Percentiles rank a stretch among this genome's conserved stretches.
phyloP scores from a whole-genome alignment of 1,284 basidiomycete species.

The Ganoderma leucocontextum region DNA sequence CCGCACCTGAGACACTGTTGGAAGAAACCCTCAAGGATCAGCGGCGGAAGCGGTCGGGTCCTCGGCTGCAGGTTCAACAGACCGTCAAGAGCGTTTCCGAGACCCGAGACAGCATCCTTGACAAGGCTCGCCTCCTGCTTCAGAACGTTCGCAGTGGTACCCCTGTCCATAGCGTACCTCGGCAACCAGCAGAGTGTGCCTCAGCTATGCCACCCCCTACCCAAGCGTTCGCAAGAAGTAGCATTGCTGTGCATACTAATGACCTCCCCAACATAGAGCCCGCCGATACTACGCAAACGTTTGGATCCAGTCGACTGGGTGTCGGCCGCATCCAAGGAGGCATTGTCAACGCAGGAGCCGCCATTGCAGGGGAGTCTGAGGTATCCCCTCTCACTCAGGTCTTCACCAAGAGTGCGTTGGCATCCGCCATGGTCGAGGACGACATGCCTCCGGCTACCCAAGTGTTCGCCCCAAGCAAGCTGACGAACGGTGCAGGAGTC shows the following conservation, averaged over 20 bases:
- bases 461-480: constrained; percentile 48
- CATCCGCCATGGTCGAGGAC: constrained; percentile 14
- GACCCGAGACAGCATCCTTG: constrained; percentile 61
- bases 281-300: constrained; percentile 34
- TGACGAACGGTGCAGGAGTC: constrained; percentile 16
- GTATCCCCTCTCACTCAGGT: constrained; percentile 27
- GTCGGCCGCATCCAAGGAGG: constrained; percentile 14
- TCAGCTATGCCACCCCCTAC: constrained; percentile 41
- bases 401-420: constrained; percentile 15
- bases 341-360: constrained; percentile 22
- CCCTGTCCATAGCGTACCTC: background rate
- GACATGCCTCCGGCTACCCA: constrained; percentile 45
- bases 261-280: background rate
- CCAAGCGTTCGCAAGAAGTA: constrained; percentile 54
- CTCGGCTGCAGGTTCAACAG: constrained; percentile 49
- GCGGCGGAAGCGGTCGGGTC: constrained; percentile 53
- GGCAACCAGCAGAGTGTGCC: background rate
- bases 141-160: constrained; percentile 4
- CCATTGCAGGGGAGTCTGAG: constrained; percentile 28
- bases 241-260: constrained; percentile 30
- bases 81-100: constrained; percentile 57
- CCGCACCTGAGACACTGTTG: constrained; percentile 55
- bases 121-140: constrained; percentile 53
- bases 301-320: constrained; percentile 36
- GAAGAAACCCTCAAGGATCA: constrained; percentile 59